Evolutionary conservation across 2,329 filamentous ascomycete genomes (phyloP).

Genomic region (Penicillium sp.): DNA sequence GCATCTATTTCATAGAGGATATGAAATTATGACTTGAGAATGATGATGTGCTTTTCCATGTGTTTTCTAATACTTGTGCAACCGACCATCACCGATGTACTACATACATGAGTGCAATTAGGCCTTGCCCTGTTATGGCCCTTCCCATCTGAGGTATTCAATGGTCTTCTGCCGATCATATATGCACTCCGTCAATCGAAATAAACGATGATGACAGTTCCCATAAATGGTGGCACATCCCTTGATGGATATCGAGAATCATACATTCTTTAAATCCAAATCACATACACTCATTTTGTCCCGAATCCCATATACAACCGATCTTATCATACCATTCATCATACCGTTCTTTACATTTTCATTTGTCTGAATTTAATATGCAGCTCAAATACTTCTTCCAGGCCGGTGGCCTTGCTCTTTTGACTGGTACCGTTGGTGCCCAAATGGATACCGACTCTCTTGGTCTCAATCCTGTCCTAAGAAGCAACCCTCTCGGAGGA

Average conservation of each 20-base stretch:
- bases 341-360: background rate
- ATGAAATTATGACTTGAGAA: background rate
- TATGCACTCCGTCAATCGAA: background rate
- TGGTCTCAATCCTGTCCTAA: background rate
- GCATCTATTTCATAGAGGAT: background rate
- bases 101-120: background rate
- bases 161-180: background rate
- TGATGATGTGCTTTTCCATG: background rate
- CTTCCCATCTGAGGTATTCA: constrained; percentile 3
- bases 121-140: background rate
- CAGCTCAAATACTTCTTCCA: background rate
- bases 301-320: background rate
- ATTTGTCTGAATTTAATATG: background rate
- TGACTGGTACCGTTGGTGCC: background rate
- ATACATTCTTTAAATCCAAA: background rate
- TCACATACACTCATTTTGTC: constrained; percentile 1
- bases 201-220: background rate
- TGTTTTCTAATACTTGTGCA: background rate
- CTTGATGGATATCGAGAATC: background rate
- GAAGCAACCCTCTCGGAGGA: background rate
- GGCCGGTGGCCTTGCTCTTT: background rate
- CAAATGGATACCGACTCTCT: background rate
- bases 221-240: background rate
- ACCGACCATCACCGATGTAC: background rate
- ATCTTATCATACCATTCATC: background rate